Conservation (phyloP, 1,139 yeast species). For the Yueomyces sp. region DNA sequence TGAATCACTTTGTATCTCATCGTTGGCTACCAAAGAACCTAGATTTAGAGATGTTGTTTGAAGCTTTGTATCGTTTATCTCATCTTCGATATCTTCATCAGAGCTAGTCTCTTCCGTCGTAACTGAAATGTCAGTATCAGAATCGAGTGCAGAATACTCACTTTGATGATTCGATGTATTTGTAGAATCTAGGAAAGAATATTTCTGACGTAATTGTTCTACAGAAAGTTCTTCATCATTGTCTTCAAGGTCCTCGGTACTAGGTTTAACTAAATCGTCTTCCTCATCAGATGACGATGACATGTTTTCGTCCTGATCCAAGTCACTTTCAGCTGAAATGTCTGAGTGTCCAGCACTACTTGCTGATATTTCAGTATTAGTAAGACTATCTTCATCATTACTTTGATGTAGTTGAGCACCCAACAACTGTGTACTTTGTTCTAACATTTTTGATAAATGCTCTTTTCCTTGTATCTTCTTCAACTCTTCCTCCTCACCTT, state of each 20-base stretch:
- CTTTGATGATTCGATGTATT: conserved; percentile 8
- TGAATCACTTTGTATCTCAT: conserved; percentile 7
- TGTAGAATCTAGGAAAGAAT: conserved; percentile 32
- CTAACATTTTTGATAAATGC: conserved; percentile 78
- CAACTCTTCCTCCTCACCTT: conserved; percentile 53
- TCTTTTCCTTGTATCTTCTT: conserved; percentile 71
- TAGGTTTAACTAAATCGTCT: conserved; percentile 13
- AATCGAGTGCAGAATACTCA: conserved; percentile 1
- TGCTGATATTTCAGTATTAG: conserved; percentile 3
- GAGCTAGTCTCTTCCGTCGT: background rate
- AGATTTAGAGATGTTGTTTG: background rate
- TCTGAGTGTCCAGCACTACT: conserved; percentile 8
- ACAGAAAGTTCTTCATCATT: conserved; percentile 34
- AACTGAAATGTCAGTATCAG: conserved; percentile 6
- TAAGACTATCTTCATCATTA: background rate
- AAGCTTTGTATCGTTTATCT: conserved; percentile 12
- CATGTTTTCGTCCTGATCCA: conserved; percentile 5
- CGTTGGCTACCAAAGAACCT: background rate
- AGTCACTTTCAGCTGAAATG: conserved; percentile 2
- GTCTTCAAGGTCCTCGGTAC: conserved; percentile 11
- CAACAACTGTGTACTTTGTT: conserved; percentile 78
- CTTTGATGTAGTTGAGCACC: conserved; percentile 61
- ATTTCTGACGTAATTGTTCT: conserved; percentile 55
- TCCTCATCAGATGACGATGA: background rate
- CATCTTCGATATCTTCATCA: conserved; percentile 11